Percentiles rank a stretch among this genome's conserved stretches.
Conservation (phyloP, 208 protist genomes). For the Crithidia bombi region DNA sequence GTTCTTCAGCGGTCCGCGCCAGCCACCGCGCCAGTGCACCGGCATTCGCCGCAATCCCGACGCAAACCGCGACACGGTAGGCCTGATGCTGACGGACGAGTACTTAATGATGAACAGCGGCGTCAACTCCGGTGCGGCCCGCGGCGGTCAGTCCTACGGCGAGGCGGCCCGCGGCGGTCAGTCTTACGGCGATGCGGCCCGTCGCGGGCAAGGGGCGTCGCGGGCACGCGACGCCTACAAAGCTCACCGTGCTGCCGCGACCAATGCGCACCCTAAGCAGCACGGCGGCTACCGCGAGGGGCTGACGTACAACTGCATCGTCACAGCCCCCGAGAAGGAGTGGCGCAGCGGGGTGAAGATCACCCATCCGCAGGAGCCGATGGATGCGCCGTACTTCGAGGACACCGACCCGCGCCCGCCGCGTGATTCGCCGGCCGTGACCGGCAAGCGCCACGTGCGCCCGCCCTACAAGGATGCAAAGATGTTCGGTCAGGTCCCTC, state of each 20-base stretch:
- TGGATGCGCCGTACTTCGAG: constrained; percentile 73
- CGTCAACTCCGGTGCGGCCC: constrained; percentile 7
- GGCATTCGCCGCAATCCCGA: constrained; percentile 74
- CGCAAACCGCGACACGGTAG: constrained; percentile 58
- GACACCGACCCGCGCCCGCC: constrained; percentile 55
- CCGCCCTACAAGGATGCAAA: constrained; percentile 31
- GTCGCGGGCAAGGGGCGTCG: constrained; percentile 23
- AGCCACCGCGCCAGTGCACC: constrained; percentile 54
- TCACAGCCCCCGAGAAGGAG: constrained; percentile 36
- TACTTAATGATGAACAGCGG: constrained; percentile 45
- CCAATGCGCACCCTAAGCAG: neutral
- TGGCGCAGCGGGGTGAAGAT: constrained; percentile 50
- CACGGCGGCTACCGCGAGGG: neutral
- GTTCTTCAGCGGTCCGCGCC: constrained; percentile 68
- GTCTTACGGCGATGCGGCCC: constrained; percentile 16
- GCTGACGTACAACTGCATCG: constrained; percentile 45
- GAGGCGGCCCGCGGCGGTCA: neutral
- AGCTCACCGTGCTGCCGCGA: neutral
- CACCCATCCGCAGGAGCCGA: constrained; percentile 25
- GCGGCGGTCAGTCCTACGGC: neutral
- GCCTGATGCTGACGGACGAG: constrained; percentile 74
- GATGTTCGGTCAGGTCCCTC: constrained; percentile 29
- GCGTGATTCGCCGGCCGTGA: constrained; percentile 24
- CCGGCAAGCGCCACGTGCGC: constrained; percentile 52
- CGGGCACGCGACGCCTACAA: constrained; percentile 1